phyloP scores from a whole-genome alignment of 805 yeast species.

The Myxozyma sirexii region DNA sequence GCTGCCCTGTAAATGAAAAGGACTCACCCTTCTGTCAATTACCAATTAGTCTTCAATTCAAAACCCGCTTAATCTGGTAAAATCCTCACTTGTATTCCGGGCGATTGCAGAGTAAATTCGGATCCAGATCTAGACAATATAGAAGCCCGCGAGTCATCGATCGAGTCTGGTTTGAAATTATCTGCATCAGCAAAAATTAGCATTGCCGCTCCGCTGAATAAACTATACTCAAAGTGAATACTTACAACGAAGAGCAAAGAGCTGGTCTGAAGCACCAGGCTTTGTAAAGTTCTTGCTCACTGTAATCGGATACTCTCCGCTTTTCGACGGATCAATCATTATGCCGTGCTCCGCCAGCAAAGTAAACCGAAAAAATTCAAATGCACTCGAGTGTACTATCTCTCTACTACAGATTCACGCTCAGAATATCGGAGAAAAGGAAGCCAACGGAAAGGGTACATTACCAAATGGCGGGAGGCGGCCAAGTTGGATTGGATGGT shows the following conservation, averaged over 20 bases:
- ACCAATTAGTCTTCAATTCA: neutral
- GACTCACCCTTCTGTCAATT: constrained; percentile 18
- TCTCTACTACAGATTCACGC: no score
- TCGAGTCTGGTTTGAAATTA: constrained; percentile 36
- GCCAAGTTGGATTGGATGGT: no score
- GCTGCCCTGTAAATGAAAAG: constrained; percentile 29
- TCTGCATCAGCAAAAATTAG: constrained; percentile 13
- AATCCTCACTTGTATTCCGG: constrained; percentile 24
- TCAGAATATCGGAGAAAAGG: no score
- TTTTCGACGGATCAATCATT: constrained; percentile 31
- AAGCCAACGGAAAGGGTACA: no score
- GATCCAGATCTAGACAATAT: constrained; percentile 21
- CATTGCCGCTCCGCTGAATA: neutral
- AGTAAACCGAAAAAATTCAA: neutral
- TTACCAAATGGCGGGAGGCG: no score
- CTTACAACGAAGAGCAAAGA: constrained; percentile 31
- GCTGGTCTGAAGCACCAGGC: constrained; percentile 8
- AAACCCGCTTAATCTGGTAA: neutral
- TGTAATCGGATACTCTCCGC: constrained; percentile 25
- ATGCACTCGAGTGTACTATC: no score
- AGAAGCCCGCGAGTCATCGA: constrained; percentile 29
- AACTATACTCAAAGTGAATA: neutral
- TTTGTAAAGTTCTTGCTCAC: constrained; percentile 14
- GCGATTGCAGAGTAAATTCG: constrained; percentile 30
- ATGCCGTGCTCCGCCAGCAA: neutral